Evolutionary conservation across 305 asterid species (phyloP).

Genomic region (Rubia peregrina): DNA sequence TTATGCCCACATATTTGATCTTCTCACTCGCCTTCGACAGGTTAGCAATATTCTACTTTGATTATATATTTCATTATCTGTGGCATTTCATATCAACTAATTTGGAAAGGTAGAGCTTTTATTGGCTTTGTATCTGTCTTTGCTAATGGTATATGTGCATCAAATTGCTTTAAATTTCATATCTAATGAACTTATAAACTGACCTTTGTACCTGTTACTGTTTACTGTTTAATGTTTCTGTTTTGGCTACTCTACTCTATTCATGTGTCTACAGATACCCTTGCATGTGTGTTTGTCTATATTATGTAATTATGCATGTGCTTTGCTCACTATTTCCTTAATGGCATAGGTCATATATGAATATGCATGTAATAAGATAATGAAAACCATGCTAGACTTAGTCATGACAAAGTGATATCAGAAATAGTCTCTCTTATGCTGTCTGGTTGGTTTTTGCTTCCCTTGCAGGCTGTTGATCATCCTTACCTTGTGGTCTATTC

Average conservation of each 20-base stretch:
- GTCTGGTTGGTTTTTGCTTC: constrained; percentile 20
- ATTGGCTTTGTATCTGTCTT: neutral
- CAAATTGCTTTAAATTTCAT: neutral
- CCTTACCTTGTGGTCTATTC: constrained; percentile 95
- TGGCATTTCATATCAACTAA: constrained; percentile 12
- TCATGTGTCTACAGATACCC: neutral
- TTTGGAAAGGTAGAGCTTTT: neutral
- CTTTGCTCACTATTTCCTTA: neutral
- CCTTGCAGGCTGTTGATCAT: constrained; percentile 86
- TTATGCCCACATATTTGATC: constrained; percentile 94
- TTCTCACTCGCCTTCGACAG: constrained; percentile 93
- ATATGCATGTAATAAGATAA: neutral
- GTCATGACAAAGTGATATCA: neutral
- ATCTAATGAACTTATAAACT: neutral
- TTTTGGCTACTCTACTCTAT: neutral
- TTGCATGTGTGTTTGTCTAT: neutral
- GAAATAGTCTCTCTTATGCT: constrained; percentile 1
- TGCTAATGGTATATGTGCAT: neutral
- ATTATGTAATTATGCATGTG: neutral
- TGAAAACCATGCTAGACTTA: neutral
- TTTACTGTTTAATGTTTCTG: neutral
- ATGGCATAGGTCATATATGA: neutral
- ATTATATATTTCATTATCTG: neutral
- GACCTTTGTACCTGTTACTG: neutral
- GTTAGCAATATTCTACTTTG: constrained; percentile 27